Base-by-base conservation (phyloP, 495 filamentous ascomycete species). In the Lasiosphaeria ovina region DNA sequence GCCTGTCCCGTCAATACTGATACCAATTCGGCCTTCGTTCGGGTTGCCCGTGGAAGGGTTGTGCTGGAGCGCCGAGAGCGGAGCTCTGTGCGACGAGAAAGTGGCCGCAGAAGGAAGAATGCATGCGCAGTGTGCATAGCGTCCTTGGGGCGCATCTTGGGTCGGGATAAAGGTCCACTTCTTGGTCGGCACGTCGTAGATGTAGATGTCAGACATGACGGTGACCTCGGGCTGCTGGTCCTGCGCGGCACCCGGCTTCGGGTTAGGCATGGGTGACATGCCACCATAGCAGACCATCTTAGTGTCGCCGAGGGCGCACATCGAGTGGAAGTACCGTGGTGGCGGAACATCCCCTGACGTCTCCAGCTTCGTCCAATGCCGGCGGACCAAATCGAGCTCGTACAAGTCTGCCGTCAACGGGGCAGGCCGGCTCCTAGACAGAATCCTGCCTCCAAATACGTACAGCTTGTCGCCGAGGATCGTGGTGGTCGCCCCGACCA, bases 241-340 rank as follows among this genome's bases (percentile, higher is more conserved):
- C 61, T 83, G 79, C 0, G 81, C 74, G 53, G 77, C 66, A 58
- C 70, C 52, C 68, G 72, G 70, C 55, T 78, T 67, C 73, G 85
- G 63, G 48, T 72, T 77, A 6, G 83, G 76, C 4, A 86, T 85
- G 11, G 92, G 93, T 6, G 93, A 96, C 94, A 98, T 98, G 51
- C 94, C 94, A 50, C 94, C 94, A 76, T 97, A 98, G 73, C 93
- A 97, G 3, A 98, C 94, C 66, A 98, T 79, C 73, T 98, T 98
- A 3, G 89, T 92, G 72, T 97, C 94, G 3, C 95, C 94, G 9
- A 98, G 77, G 6, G 89, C 83, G 69, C 95, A 98, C 64, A 97
- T 87, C 61, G 90, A 96, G 76, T 98, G 94, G 68, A 98, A 98
- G 70, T 98, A 98, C 24, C 94, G 85, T 16, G 95, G 91, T 8